These are phyloP conservation scores for Linum usitatissimum DNA, from an alignment of 345 rosid species.

Conservation along the genomic window DNA sequence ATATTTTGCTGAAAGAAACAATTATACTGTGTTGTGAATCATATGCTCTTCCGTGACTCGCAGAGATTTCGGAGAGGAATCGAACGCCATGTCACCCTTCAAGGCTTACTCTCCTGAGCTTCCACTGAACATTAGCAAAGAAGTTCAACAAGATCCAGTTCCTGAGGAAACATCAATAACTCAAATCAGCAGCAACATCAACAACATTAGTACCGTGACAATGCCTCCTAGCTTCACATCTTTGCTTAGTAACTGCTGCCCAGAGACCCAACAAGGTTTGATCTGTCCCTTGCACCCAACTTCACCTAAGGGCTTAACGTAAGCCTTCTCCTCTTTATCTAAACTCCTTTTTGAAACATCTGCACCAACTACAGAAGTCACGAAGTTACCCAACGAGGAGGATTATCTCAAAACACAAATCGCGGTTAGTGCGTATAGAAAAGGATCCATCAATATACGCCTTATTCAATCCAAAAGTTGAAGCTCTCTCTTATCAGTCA, in stretches of 20 bases:
- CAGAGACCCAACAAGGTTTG: slow-evolving; percentile 43
- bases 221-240: slow-evolving; percentile 80
- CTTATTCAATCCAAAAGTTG: not conserved
- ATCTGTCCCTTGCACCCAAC: slow-evolving; percentile 2
- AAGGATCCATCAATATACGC: not conserved
- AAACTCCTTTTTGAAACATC: slow-evolving; percentile 1
- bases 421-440: slow-evolving; percentile 29
- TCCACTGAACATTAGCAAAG: slow-evolving; percentile 21
- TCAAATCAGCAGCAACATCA: slow-evolving; percentile 4
- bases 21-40: slow-evolving; percentile 4
- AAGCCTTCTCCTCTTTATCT: not conserved
- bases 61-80: slow-evolving; percentile 34
- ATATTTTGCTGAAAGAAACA: not conserved
- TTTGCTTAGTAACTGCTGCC: slow-evolving; percentile 44
- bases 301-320: not conserved
- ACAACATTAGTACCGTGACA: slow-evolving; percentile 19
- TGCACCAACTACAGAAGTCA: slow-evolving; percentile 27
- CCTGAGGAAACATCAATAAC: slow-evolving; percentile 19
- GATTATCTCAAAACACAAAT: slow-evolving; percentile 57
- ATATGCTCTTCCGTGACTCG: slow-evolving; percentile 11
- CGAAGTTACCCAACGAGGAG: slow-evolving; percentile 25
- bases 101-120: slow-evolving; percentile 27
- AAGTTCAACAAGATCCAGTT: slow-evolving; percentile 29
- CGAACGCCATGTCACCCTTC: slow-evolving; percentile 15
- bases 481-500: slow-evolving; percentile 1